phyloP scores from a whole-genome alignment of 148 eudicot species.

The Suaeda aralocaspica region DNA sequence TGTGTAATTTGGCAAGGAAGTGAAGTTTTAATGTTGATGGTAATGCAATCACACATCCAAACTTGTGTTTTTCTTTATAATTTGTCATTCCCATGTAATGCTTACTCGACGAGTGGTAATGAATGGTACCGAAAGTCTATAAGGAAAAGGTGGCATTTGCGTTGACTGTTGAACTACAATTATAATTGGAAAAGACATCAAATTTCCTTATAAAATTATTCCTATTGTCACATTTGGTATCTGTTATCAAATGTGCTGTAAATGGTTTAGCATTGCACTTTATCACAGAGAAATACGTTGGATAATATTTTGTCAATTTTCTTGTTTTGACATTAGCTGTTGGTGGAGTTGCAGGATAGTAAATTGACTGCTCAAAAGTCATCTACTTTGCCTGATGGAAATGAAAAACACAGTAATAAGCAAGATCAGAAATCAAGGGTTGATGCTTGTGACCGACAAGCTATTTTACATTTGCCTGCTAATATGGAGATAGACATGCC shows the following conservation, averaged over 20 bases:
- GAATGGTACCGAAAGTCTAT: no score
- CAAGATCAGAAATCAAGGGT: conserved; percentile 36
- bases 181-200: no score
- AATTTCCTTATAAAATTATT: no score
- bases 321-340: neutral
- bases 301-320: neutral
- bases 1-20: no score
- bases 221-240: neutral
- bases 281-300: neutral
- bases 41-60: no score
- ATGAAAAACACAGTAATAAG: conserved; percentile 21
- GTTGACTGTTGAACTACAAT: no score
- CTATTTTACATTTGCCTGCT: conserved; percentile 35
- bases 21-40: no score
- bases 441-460: conserved; percentile 34
- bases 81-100: no score
- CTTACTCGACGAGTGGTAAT: no score
- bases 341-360: conserved; percentile 37
- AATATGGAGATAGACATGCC: conserved; percentile 37
- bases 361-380: conserved; percentile 29
- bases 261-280: neutral
- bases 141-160: no score
- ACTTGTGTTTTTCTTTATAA: no score
- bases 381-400: conserved; percentile 25
- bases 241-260: no score